These are phyloP conservation scores for Oryza punctata DNA, from an alignment of 176 grass and related monocot genomes.

Conservation along the genomic window DNA sequence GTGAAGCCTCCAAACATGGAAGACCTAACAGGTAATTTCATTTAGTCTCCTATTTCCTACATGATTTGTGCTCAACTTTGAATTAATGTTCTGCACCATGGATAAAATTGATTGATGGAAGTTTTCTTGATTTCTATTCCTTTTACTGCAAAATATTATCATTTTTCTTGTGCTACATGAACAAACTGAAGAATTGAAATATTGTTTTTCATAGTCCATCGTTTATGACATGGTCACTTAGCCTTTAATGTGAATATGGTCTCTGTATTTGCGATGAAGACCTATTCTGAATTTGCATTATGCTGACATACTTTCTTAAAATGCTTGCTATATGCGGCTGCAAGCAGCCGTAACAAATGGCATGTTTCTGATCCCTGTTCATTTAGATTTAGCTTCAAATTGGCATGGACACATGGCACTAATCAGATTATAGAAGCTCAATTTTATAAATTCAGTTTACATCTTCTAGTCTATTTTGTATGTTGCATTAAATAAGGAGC, in stretches of 20 bases:
- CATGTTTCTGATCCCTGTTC: slow-evolving; percentile 15
- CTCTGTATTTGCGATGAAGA: not conserved
- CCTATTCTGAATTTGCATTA: not conserved
- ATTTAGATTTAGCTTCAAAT: slow-evolving; percentile 19
- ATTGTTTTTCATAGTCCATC: not conserved
- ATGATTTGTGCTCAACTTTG: not conserved
- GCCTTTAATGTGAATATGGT: not conserved
- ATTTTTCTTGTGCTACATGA: slow-evolving; percentile 20
- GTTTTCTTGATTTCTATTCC: not conserved
- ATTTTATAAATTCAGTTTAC: slow-evolving; percentile 8
- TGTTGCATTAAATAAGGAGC: not conserved
- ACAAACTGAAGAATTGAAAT: not conserved
- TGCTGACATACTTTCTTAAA: not conserved
- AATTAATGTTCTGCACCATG: not conserved
- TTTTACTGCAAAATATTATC: slow-evolving; percentile 11
- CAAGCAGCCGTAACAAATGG: not conserved
- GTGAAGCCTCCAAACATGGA: slow-evolving; percentile 98
- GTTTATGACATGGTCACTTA: slow-evolving; percentile 17
- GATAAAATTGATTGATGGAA: slow-evolving; percentile 6
- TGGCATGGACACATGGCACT: not conserved
- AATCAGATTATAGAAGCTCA: not conserved
- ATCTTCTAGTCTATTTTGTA: not conserved
- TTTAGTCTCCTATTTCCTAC: not conserved
- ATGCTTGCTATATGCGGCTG: not conserved
- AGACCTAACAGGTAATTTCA: slow-evolving; percentile 79